Percentiles rank a stretch among this genome's conserved stretches.
Conservation (phyloP, 106 monocot species). For the Amphibolis antarctica region DNA sequence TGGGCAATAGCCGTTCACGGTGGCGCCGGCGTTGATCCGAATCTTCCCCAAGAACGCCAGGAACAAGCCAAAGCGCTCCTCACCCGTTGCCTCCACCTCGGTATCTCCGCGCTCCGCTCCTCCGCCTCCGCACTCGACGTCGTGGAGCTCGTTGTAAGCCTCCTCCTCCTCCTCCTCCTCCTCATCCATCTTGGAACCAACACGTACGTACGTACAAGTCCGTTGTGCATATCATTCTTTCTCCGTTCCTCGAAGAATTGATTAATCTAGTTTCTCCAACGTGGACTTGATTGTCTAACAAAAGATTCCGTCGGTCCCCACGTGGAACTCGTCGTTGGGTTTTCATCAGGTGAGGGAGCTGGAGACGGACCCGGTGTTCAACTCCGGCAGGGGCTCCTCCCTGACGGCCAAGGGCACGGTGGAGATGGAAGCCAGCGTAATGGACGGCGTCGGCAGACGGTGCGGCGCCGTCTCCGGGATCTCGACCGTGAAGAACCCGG, state of each 20-base stretch:
- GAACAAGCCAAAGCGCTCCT: constrained; percentile 64
- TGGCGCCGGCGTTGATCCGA: constrained; percentile 88
- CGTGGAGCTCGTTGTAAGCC: constrained; percentile 46
- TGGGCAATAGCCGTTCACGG: constrained; percentile 94
- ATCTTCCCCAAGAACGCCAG: constrained; percentile 59
- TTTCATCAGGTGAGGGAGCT: constrained; percentile 58
- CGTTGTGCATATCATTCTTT: too few species aligned
- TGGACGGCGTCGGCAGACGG: constrained; percentile 64
- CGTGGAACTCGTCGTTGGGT: neutral
- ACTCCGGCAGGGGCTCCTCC: constrained; percentile 80
- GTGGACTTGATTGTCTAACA: too few species aligned
- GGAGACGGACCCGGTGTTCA: constrained; percentile 85
- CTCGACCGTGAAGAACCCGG: constrained; percentile 86
- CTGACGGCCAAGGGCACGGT: constrained; percentile 57
- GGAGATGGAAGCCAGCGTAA: constrained; percentile 99
- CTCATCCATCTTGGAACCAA: neutral
- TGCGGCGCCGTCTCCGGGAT: constrained; percentile 94
- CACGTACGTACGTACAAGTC: too few species aligned
- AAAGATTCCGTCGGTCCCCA: too few species aligned
- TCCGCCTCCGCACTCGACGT: constrained; percentile 50
- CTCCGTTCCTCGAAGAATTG: too few species aligned
- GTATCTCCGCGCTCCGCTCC: constrained; percentile 34
- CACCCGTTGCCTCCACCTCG: constrained; percentile 56
- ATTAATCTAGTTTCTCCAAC: too few species aligned
- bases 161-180: neutral